These are phyloP conservation scores for Xylaria flabelliformis DNA, from an alignment of 495 filamentous ascomycete species.

Conservation along the genomic window DNA sequence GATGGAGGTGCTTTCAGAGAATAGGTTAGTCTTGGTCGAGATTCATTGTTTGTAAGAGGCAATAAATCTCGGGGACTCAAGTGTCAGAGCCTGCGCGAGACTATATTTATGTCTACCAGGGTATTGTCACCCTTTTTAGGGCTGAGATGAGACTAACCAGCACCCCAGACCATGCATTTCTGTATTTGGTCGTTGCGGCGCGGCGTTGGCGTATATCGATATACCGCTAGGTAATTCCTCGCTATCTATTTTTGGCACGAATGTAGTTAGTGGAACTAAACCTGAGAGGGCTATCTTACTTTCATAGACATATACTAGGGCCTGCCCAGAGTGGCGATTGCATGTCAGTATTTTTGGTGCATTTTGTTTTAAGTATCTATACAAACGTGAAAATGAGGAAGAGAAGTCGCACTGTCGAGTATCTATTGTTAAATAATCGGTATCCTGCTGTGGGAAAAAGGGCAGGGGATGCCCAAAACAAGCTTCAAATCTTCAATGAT, in stretches of 20 bases:
- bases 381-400: too few relatives aligned
- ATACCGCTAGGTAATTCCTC: conserved; percentile 8
- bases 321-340: not conserved
- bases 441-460: not conserved
- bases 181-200: not conserved
- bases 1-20: not conserved
- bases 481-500: not conserved
- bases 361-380: not conserved
- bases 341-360: not conserved
- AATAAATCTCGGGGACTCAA: not conserved
- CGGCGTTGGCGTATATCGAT: not conserved
- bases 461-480: not conserved
- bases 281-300: not conserved
- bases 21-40: not conserved
- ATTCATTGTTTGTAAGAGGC: not conserved
- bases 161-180: not conserved
- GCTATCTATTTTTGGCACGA: conserved; percentile 19
- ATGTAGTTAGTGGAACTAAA: conserved; percentile 14
- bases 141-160: conserved; percentile 18
- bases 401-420: not conserved
- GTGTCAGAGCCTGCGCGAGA: not conserved
- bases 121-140: conserved; percentile 18
- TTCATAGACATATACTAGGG: not conserved
- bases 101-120: conserved; percentile 17
- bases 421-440: not conserved